A percentile compares a stretch with the other conserved stretches of the same genome.
Conservation (phyloP, 768 basidiomycete species). For the Phlebiopsis flavidoalba region DNA sequence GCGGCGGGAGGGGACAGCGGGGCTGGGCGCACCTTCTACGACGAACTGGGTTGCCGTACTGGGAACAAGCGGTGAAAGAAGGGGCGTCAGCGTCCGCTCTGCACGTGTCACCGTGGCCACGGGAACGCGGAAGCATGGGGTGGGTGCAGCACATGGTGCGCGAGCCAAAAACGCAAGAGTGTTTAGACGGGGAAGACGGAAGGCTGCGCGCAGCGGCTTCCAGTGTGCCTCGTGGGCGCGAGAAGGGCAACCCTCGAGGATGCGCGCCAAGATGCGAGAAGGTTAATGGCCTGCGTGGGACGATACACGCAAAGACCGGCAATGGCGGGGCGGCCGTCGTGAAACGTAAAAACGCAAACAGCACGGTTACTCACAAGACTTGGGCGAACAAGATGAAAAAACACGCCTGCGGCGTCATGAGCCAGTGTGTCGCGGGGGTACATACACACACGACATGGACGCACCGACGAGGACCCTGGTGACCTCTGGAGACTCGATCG, state of each 20-base stretch:
- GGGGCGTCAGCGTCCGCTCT: slow-evolving; percentile 1
- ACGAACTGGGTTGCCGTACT: slow-evolving; percentile 93
- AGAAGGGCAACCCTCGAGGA: neutral
- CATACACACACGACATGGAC: slow-evolving; percentile 20
- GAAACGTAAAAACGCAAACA: neutral
- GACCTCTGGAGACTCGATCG: slow-evolving; percentile 54
- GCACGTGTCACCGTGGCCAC: neutral
- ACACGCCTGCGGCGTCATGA: slow-evolving; percentile 54
- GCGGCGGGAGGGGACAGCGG: neutral
- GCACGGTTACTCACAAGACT: slow-evolving; percentile 63
- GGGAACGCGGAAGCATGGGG: neutral
- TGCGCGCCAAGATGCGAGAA: neutral
- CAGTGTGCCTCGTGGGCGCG: slow-evolving; percentile 1
- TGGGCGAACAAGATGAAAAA: slow-evolving; percentile 93
- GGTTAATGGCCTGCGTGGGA: neutral
- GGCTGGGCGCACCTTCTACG: slow-evolving; percentile 48
- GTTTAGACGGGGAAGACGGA: slow-evolving; percentile 3
- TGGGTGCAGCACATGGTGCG: neutral
- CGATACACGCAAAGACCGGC: neutral
- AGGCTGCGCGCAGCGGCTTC: neutral
- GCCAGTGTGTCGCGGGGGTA: neutral
- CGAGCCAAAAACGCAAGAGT: neutral
- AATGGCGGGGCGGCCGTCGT: neutral
- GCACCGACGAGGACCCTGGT: slow-evolving; percentile 70
- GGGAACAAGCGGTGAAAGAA: slow-evolving; percentile 11